Base-by-base conservation (phyloP, 164 flowering plant genomes). In the Piper longum region DNA sequence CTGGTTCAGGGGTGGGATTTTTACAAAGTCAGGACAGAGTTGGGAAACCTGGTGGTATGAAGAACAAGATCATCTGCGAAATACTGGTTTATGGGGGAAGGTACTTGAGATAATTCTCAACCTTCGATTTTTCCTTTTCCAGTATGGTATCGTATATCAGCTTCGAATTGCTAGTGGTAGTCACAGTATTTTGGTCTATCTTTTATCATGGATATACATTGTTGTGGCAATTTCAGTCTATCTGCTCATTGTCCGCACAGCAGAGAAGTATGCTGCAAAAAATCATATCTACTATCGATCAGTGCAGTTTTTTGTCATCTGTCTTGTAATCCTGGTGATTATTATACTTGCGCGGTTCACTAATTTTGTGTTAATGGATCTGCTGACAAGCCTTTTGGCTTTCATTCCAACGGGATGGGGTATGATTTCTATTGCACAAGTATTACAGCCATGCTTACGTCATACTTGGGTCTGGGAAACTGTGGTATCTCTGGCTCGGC, bases 41-140 rank as follows among this genome's bases (percentile, higher is more conserved):
- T 93, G 99, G 99, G 92, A 88, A 71, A 84, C 86, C 7, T 93
- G 99, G 97, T 93, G 99, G 97, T 82, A 86, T 51, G 99, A 90
- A 70, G 97, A 93, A 60, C 96, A 93, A 45, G 88, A 79, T 40
- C 96, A 93, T 79, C 69, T 93, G 62, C 79, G 83, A 61, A 77
- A 82, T 5, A 93, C 99, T 8, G 97, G 97, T 56, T 76, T 93
- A 3, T 88, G 97, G 96, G 97, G 99, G 40, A 87, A 88, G 73
- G 55, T 88, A 62, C 65, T 90, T 72, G 97, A 88, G 76, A 86
- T 90, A 55, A 81, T 90, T 68, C 70, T 93, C 43, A 89, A 88
- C 61, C 82, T 93, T 12, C 92, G 99, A 4, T 93, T 76, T 81
- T 90, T 93, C 88, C 84, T 93, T 70, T 93, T 86, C 75, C 99